These are phyloP conservation scores for Micractinium sp. DNA, from an alignment of 139 green algal species.

Conservation along the genomic window DNA sequence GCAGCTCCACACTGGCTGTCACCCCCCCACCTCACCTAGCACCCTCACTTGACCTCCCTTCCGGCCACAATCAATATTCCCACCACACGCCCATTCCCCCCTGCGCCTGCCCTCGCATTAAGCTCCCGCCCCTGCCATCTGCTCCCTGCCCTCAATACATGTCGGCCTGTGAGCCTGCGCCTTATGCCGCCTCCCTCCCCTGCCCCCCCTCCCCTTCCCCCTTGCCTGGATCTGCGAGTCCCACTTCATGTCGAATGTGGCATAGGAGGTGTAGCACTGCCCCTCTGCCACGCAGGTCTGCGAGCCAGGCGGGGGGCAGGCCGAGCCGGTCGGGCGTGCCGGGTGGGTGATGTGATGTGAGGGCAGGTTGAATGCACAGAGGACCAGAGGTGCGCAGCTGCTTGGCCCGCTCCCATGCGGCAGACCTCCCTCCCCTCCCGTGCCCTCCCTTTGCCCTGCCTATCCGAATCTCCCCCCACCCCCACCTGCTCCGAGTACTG, in stretches of 20 bases:
- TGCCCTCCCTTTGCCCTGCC: background rate
- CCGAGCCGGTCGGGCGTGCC: no score
- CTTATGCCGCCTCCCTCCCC: background rate
- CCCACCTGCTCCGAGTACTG: background rate
- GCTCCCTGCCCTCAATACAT: no score
- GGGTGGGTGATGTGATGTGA: background rate
- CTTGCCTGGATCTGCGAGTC: conserved; percentile 61
- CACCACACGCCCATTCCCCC: background rate
- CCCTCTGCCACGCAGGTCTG: background rate
- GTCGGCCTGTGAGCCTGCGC: no score
- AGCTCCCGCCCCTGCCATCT: background rate
- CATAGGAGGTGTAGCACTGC: conserved; percentile 20
- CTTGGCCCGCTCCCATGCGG: no score
- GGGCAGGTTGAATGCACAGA: background rate
- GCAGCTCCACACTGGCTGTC: no score
- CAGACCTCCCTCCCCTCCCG: no score
- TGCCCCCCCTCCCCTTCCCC: background rate
- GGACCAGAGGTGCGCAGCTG: background rate
- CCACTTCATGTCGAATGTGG: conserved; percentile 59
- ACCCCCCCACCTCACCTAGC: no score
- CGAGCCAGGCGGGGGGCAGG: background rate
- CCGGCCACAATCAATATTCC: no score
- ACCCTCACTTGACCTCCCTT: no score
- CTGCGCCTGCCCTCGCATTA: no score
- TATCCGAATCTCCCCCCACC: background rate